These are phyloP conservation scores for Penicillium cosmopolitanum DNA, from an alignment of 495 filamentous ascomycete genomes.

Conservation along the genomic window DNA sequence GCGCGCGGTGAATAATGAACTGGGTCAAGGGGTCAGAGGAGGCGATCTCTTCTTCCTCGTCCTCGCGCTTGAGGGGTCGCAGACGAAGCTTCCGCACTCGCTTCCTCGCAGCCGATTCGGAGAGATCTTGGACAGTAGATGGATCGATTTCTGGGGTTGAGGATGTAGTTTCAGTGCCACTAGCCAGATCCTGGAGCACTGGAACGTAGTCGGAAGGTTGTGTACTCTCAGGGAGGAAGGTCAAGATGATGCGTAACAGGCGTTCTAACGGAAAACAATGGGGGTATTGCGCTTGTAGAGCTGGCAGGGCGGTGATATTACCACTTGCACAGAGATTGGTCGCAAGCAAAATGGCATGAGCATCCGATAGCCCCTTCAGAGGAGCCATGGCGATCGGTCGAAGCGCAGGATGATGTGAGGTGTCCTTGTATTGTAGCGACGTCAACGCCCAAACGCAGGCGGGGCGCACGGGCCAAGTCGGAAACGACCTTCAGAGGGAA, in stretches of 20 bases:
- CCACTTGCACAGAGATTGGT: conserved; percentile 49
- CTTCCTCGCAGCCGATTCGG: conserved; percentile 66
- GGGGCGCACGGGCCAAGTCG: conserved; percentile 46
- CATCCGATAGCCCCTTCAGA: conserved; percentile 47
- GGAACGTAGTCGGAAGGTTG: conserved; percentile 66
- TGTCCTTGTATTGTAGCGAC: conserved; percentile 29
- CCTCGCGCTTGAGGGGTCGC: conserved; percentile 58
- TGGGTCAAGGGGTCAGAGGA: conserved; percentile 61
- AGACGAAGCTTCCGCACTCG: conserved; percentile 72
- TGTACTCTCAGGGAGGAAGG: conserved; percentile 78
- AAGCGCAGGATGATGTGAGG: conserved; percentile 17
- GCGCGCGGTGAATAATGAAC: conserved; percentile 77
- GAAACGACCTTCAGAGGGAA: conserved; percentile 36
- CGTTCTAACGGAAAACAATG: conserved; percentile 66
- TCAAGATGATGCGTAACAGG: conserved; percentile 79
- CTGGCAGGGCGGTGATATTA: conserved; percentile 64
- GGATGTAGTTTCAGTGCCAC: conserved; percentile 37
- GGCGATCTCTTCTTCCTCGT: conserved; percentile 45
- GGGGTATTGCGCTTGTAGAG: conserved; percentile 61
- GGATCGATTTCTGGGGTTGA: conserved; percentile 51
- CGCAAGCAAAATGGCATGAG: conserved; percentile 54
- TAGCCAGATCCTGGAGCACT: conserved; percentile 59
- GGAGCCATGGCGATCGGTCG: conserved; percentile 40
- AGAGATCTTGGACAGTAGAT: conserved; percentile 62
- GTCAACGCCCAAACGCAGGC: conserved; percentile 32